These are phyloP conservation scores for Davidsoniella australis DNA, from an alignment of 2,329 filamentous ascomycete genomes.

Conservation along the genomic window DNA sequence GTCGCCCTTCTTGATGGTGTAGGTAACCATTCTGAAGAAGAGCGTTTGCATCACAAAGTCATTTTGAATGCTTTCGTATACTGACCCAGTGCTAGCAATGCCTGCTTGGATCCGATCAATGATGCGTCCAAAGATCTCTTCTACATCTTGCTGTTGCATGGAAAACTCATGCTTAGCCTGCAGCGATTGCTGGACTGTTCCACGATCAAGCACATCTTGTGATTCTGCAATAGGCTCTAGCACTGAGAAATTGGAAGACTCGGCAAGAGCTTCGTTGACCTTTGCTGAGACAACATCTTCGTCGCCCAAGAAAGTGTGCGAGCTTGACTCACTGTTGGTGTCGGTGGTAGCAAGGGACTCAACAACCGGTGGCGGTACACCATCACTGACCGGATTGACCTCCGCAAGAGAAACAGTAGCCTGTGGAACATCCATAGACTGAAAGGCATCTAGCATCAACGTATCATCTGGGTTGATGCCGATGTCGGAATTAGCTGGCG, in stretches of 20 bases:
- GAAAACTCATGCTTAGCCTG: slow-evolving; percentile 18
- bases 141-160: slow-evolving; percentile 67
- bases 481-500: neutral
- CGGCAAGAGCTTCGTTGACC: too few relatives aligned
- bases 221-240: too few relatives aligned
- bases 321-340: neutral
- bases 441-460: slow-evolving; percentile 8
- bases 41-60: slow-evolving; percentile 63
- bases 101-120: slow-evolving; percentile 82
- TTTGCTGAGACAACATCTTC: neutral
- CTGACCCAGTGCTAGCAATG: slow-evolving; percentile 51
- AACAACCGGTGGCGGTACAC: neutral
- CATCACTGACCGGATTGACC: slow-evolving; percentile 6
- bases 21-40: slow-evolving; percentile 44
- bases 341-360: neutral
- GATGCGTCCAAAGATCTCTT: slow-evolving; percentile 86
- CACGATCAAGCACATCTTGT: slow-evolving; percentile 10
- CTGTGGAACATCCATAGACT: neutral
- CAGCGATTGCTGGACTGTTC: slow-evolving; percentile 28
- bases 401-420: slow-evolving; percentile 8
- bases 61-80: slow-evolving; percentile 53
- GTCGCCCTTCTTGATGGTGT: slow-evolving; percentile 35
- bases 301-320: slow-evolving; percentile 6
- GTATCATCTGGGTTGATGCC: slow-evolving; percentile 1
- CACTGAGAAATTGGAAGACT: too few relatives aligned